Evolutionary conservation across 495 filamentous ascomycete species (phyloP), one percentile per base, ranked within the genome.

Genomic region (Penicillium odoratum): DNA sequence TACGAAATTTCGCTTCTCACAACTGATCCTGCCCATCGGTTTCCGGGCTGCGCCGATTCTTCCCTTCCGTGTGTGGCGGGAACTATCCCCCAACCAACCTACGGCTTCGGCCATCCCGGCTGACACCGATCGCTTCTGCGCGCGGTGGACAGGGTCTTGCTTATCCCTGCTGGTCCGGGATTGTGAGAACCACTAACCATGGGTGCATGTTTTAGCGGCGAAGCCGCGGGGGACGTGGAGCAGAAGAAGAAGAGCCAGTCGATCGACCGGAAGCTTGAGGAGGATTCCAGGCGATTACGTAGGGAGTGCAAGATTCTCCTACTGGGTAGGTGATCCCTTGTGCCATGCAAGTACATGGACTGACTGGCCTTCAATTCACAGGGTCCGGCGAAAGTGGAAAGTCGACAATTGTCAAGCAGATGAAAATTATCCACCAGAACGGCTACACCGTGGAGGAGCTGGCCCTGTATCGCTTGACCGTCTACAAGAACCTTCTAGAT

Each of bases 391-490:
- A 98, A 81, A 97, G 93, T 74, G 94, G 94, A 49, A 98, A 98
- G 75, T 97, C 94, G 48, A 98, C 94, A 4, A 97, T 98, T 61
- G 94, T 98, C 60, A 98, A 98, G 73, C 94, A 98, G 81, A 98
- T 98, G 94, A 98, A 98, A 76, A 98, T 98, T 67, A 98, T 98
- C 62, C 94, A 98, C 67, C 89, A 97, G 66, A 96, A 96, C 75
- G 94, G 94, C 56, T 98, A 98, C 72, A 89, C 90, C 3, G 82
- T 87, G 57, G 92, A 97, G 61, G 94, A 98, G 70, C 83, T 97
- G 51, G 87, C 86, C 48, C 83, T 95, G 64, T 98, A 98, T 75
- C 90, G 94, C 42, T 83, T 95, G 50, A 97, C 93, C 30, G 90
- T 98, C 42, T 98, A 95, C 80, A 98, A 98, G 78, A 98, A 98